phyloP scores from a whole-genome alignment of 2,329 filamentous ascomycete species.

The Phialophora macrospora region DNA sequence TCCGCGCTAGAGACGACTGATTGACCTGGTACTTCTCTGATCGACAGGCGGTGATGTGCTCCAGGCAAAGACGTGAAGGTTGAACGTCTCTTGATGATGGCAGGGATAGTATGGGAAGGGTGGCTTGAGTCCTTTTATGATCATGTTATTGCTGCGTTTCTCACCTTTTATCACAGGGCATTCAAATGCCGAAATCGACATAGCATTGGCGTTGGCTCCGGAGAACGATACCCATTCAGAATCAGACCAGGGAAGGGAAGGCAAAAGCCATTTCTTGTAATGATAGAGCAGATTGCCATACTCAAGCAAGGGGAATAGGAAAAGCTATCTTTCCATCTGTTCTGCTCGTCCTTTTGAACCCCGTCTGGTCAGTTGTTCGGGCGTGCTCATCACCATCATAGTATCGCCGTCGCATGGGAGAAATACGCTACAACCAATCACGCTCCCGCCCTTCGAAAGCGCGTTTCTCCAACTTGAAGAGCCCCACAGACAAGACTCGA shows the following conservation, averaged over 20 bases:
- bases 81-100: background rate
- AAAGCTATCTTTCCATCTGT: background rate
- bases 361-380: background rate
- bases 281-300: conserved; percentile 10
- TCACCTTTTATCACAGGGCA: background rate
- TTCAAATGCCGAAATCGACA: background rate
- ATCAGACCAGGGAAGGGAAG: background rate
- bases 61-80: background rate
- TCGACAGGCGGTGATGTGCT: background rate
- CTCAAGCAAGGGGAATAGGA: background rate
- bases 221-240: conserved; percentile 14
- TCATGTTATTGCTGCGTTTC: background rate
- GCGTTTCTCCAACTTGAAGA: background rate
- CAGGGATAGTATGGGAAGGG: background rate
- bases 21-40: background rate
- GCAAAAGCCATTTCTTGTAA: conserved; percentile 13
- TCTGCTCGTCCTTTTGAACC: background rate
- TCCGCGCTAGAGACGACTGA: background rate
- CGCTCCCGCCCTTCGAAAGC: background rate
- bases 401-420: background rate
- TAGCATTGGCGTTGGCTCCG: conserved; percentile 12
- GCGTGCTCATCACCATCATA: background rate
- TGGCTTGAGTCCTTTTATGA: conserved; percentile 1
- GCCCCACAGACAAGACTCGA: too few relatives aligned
- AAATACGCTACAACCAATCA: background rate